Conservation (phyloP, 2,329 filamentous ascomycete genomes). For the Exophiala sideris region DNA sequence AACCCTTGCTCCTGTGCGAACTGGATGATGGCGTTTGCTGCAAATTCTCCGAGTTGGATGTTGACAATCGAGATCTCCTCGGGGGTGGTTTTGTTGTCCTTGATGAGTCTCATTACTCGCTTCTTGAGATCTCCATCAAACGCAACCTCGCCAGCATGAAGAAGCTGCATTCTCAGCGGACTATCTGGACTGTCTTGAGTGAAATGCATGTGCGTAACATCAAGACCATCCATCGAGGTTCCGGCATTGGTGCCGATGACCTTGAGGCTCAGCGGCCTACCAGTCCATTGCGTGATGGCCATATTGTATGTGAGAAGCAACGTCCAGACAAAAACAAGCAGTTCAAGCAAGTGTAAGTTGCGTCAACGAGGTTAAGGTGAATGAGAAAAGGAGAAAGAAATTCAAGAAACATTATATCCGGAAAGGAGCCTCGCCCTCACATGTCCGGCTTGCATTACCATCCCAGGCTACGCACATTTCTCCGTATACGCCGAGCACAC, state of each 20-base stretch:
- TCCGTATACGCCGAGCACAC: too few relatives aligned
- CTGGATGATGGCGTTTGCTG: slow-evolving; percentile 23
- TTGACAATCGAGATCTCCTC: slow-evolving; percentile 30
- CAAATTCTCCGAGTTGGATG: slow-evolving; percentile 27
- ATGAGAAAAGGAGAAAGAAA: too few relatives aligned
- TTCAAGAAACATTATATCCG: too few relatives aligned
- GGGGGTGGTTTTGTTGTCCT: slow-evolving; percentile 28
- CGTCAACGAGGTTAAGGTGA: background rate
- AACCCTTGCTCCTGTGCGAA: slow-evolving; percentile 25
- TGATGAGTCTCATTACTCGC: slow-evolving; percentile 28
- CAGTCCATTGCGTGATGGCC: slow-evolving; percentile 9
- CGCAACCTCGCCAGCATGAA: slow-evolving; percentile 23
- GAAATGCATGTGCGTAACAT: slow-evolving; percentile 29
- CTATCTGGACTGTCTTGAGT: slow-evolving; percentile 28
- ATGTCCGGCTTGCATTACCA: too few relatives aligned
- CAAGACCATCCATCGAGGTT: slow-evolving; percentile 32
- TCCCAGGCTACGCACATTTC: too few relatives aligned
- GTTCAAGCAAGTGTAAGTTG: background rate
- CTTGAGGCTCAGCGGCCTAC: slow-evolving; percentile 12
- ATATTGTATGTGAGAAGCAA: background rate
- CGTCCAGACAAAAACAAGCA: background rate
- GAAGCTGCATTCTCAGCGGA: slow-evolving; percentile 25
- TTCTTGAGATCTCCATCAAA: slow-evolving; percentile 22
- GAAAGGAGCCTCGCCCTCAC: too few relatives aligned
- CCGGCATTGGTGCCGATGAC: slow-evolving; percentile 24